A percentile compares a stretch with the other conserved stretches of the same genome.
phyloP scores from a whole-genome alignment of 2,329 filamentous ascomycete species.

The Salinomyces thailandicus region DNA sequence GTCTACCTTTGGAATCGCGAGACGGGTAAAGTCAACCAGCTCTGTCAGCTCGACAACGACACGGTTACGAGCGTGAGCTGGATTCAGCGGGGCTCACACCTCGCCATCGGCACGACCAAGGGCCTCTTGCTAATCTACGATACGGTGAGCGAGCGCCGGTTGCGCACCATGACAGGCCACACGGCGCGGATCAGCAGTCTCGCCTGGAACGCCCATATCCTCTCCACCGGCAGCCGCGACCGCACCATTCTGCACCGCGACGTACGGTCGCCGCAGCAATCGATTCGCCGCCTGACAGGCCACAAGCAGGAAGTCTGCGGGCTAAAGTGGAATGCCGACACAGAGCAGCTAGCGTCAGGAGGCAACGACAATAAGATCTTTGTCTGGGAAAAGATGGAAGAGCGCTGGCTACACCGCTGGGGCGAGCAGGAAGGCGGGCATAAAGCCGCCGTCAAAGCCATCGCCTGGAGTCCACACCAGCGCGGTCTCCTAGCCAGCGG shows the following conservation, averaged over 20 bases:
- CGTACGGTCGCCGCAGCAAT: constrained; percentile 85
- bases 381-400: constrained; percentile 95
- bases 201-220: constrained; percentile 96
- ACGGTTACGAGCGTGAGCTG: constrained; percentile 94
- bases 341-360: constrained; percentile 86
- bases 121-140: constrained; percentile 97
- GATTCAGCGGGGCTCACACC: constrained; percentile 90
- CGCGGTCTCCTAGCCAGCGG: constrained; percentile 88
- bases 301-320: constrained; percentile 99
- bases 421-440: constrained; percentile 92
- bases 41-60: constrained; percentile 87
- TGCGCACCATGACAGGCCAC: constrained; percentile 95
- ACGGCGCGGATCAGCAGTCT: constrained; percentile 85
- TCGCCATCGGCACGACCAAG: constrained; percentile 90
- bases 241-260: constrained; percentile 91
- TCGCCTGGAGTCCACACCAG: constrained; percentile 95
- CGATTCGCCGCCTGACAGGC: constrained; percentile 72
- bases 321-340: constrained; percentile 92
- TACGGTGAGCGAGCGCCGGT: constrained; percentile 69
- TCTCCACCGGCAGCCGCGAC: constrained; percentile 90
- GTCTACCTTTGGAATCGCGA: constrained; percentile 99
- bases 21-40: constrained; percentile 79
- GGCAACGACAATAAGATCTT: constrained; percentile 98
- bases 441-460: constrained; percentile 91
- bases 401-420: constrained; percentile 87